These are phyloP conservation scores for Neofusicoccum parvum DNA, from an alignment of 2,329 filamentous ascomycete species.

Conservation along the genomic window DNA sequence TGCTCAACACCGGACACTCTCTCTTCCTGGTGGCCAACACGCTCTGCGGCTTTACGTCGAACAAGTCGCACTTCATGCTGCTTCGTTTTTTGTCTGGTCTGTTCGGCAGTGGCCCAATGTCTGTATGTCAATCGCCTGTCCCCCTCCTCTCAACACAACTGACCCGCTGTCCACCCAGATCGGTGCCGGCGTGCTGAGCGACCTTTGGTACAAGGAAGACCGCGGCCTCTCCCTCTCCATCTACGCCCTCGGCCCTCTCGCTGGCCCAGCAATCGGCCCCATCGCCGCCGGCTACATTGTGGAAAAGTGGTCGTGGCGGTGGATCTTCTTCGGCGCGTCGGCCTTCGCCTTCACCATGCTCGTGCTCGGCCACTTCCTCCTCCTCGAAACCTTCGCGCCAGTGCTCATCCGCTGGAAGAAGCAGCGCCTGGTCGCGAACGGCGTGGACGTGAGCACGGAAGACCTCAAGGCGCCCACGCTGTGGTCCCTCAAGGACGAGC, in stretches of 20 bases:
- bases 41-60: conserved; percentile 38
- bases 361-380: too few species aligned
- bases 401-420: too few species aligned
- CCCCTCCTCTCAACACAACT: neutral
- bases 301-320: too few species aligned
- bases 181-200: conserved; percentile 30
- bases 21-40: conserved; percentile 35
- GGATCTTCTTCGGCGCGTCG: too few species aligned
- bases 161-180: neutral
- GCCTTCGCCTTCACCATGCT: too few species aligned
- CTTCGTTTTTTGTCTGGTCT: conserved; percentile 24
- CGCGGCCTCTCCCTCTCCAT: conserved; percentile 55
- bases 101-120: conserved; percentile 22
- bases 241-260: conserved; percentile 28
- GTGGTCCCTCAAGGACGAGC: too few species aligned
- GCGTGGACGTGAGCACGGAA: too few species aligned
- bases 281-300: too few species aligned
- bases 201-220: conserved; percentile 35
- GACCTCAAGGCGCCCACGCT: too few species aligned
- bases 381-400: too few species aligned
- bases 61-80: conserved; percentile 34
- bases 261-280: too few species aligned
- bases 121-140: conserved; percentile 31
- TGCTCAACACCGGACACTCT: conserved; percentile 29
- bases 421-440: too few species aligned